Evolutionary conservation across 2,329 filamentous ascomycete species (phyloP).

Genomic region (Neonectria coccinea): DNA sequence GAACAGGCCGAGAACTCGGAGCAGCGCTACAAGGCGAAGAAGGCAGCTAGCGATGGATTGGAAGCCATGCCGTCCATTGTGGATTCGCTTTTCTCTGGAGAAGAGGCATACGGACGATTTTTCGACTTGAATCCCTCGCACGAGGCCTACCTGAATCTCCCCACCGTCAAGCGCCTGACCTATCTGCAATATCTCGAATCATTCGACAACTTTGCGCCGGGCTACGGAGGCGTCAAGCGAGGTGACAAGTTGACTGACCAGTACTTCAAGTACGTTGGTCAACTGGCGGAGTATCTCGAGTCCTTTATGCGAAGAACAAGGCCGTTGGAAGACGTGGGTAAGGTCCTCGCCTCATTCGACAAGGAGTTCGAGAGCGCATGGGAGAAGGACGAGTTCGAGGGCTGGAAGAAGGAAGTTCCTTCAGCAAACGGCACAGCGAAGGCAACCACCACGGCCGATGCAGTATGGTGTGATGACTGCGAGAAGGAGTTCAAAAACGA

Average conservation of each 20-base stretch:
- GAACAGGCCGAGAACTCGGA: conserved; percentile 96
- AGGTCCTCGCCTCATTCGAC: conserved; percentile 80
- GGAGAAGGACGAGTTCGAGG: conserved; percentile 81
- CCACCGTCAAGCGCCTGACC: conserved; percentile 83
- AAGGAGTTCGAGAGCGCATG: conserved; percentile 86
- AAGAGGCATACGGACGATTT: conserved; percentile 92
- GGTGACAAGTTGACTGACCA: conserved; percentile 89
- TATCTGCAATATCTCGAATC: conserved; percentile 94
- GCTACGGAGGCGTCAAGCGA: conserved; percentile 79
- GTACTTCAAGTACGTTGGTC: conserved; percentile 90
- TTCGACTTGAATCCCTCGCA: conserved; percentile 88
- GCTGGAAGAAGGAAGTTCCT: conserved; percentile 75
- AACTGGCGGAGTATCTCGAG: conserved; percentile 86
- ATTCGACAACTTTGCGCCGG: conserved; percentile 87
- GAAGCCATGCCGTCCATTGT: conserved; percentile 75
- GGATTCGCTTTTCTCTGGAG: conserved; percentile 93
- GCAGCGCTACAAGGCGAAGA: conserved; percentile 83
- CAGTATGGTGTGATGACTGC: conserved; percentile 90
- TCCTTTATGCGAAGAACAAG: conserved; percentile 86
- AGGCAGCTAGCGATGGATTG: conserved; percentile 69
- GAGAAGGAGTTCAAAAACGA: conserved; percentile 96
- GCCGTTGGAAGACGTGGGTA: conserved; percentile 87
- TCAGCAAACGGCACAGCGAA: conserved; percentile 49
- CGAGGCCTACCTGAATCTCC: conserved; percentile 90
- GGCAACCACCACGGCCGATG: conserved; percentile 63